These are phyloP conservation scores for Sisymbrium irio DNA, from an alignment of 345 rosid genomes.

Conservation along the genomic window DNA sequence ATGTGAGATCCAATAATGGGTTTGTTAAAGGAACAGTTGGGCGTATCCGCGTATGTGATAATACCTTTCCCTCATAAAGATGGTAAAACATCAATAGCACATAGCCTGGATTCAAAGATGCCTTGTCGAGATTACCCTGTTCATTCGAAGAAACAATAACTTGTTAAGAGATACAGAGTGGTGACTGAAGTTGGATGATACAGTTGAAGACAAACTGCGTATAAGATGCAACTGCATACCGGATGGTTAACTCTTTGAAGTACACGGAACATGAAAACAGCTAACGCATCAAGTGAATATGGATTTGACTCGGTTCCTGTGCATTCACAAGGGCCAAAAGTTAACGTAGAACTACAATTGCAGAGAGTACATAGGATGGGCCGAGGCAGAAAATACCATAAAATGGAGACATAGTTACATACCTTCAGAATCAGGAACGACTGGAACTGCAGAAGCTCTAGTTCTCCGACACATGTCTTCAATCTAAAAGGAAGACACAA, in stretches of 20 bases:
- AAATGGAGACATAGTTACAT: conserved; percentile 22
- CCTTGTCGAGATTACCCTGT: conserved; percentile 93
- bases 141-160: conserved; percentile 17
- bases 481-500: conserved; percentile 47
- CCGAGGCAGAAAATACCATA: neutral
- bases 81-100: conserved; percentile 95
- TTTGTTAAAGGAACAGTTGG: neutral
- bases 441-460: conserved; percentile 83
- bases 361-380: conserved; percentile 3
- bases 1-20: neutral
- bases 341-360: neutral
- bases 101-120: conserved; percentile 80
- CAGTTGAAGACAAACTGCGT: neutral
- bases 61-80: conserved; percentile 95
- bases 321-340: conserved; percentile 17
- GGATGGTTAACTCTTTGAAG: conserved; percentile 90
- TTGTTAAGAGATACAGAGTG: neutral
- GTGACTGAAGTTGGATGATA: conserved; percentile 1
- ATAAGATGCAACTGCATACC: conserved; percentile 39
- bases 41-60: conserved; percentile 16
- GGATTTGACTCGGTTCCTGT: conserved; percentile 89
- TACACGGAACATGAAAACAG: conserved; percentile 87
- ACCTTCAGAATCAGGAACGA: conserved; percentile 94
- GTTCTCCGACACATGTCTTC: conserved; percentile 81
- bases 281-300: conserved; percentile 85